These are phyloP conservation scores for Stylosanthes scabra DNA, from an alignment of 331 rosid genomes.

Conservation along the genomic window DNA sequence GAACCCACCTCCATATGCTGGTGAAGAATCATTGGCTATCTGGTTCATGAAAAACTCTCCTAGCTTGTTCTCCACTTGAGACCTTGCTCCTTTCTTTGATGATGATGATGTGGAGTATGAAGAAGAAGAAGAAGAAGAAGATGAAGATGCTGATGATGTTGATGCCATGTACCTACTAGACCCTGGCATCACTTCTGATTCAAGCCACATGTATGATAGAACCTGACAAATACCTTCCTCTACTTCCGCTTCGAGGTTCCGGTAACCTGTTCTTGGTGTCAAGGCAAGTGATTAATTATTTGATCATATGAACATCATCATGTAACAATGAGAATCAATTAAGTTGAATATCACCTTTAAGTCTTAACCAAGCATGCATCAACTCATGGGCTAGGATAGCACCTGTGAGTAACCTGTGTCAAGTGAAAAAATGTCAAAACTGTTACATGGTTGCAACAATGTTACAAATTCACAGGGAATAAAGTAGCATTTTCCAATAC, in stretches of 20 bases:
- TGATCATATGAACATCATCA: neutral
- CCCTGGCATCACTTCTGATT: slow-evolving; percentile 84
- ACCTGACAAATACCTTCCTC: slow-evolving; percentile 99
- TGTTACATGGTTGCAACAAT: slow-evolving; percentile 19
- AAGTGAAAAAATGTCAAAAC: slow-evolving; percentile 13
- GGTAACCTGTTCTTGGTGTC: slow-evolving; percentile 75
- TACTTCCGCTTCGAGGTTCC: slow-evolving; percentile 73
- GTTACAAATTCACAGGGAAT: neutral
- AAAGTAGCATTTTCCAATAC: slow-evolving; percentile 43
- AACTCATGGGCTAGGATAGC: slow-evolving; percentile 98
- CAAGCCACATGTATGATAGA: slow-evolving; percentile 97
- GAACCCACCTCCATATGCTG: slow-evolving; percentile 94
- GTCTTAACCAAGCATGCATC: slow-evolving; percentile 99
- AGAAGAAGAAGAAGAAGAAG: slow-evolving; percentile 45
- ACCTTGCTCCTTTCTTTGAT: slow-evolving; percentile 84
- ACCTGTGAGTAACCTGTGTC: slow-evolving; percentile 88
- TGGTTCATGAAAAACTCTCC: slow-evolving; percentile 94
- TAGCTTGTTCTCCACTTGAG: slow-evolving; percentile 70
- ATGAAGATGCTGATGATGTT: slow-evolving; percentile 47
- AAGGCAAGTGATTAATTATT: slow-evolving; percentile 17
- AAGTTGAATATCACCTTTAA: slow-evolving; percentile 62
- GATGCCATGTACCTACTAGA: slow-evolving; percentile 70
- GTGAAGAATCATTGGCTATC: slow-evolving; percentile 80
- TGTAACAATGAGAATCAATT: neutral
- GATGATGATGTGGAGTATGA: slow-evolving; percentile 45